Evolutionary conservation across 2,329 filamentous ascomycete species (phyloP).

Genomic region (Fusarium longipes): DNA sequence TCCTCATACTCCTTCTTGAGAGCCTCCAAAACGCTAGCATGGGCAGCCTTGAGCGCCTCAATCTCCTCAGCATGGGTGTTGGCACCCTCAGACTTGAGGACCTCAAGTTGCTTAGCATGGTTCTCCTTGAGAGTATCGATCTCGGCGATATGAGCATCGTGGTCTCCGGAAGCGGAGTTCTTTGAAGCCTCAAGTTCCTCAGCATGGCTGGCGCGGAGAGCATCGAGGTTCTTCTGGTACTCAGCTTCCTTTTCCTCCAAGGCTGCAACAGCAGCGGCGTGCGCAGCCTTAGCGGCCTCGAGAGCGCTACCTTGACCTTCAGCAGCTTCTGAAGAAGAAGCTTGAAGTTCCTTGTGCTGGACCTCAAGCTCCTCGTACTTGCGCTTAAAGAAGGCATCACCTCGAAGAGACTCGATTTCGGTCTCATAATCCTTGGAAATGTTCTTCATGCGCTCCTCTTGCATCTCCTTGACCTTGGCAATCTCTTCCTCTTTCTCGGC

Average conservation of each 20-base stretch:
- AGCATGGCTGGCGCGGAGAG: constrained; percentile 66
- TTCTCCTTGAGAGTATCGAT: constrained; percentile 66
- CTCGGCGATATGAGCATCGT: constrained; percentile 61
- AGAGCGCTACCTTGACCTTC: constrained; percentile 57
- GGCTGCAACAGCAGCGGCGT: constrained; percentile 57
- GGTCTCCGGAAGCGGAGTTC: constrained; percentile 61
- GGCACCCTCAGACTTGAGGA: constrained; percentile 57
- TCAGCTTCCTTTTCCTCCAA: constrained; percentile 64
- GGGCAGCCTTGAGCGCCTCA: constrained; percentile 56
- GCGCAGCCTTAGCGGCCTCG: constrained; percentile 57
- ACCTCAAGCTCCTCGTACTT: constrained; percentile 70
- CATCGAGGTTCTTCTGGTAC: constrained; percentile 65
- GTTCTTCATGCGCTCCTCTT: constrained; percentile 68
- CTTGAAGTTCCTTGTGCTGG: constrained; percentile 64
- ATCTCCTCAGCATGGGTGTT: constrained; percentile 55
- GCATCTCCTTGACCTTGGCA: constrained; percentile 64
- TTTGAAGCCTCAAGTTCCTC: constrained; percentile 69
- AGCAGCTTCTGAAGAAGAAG: constrained; percentile 51
- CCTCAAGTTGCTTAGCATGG: constrained; percentile 63
- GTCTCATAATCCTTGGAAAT: constrained; percentile 71
- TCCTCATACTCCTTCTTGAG: constrained; percentile 56
- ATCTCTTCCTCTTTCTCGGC: constrained; percentile 62
- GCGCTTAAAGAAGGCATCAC: constrained; percentile 72
- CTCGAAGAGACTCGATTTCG: constrained; percentile 72
- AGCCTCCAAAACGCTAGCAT: constrained; percentile 56